Conservation (phyloP, 2,329 filamentous ascomycete genomes). For the Claviceps maximensis region DNA sequence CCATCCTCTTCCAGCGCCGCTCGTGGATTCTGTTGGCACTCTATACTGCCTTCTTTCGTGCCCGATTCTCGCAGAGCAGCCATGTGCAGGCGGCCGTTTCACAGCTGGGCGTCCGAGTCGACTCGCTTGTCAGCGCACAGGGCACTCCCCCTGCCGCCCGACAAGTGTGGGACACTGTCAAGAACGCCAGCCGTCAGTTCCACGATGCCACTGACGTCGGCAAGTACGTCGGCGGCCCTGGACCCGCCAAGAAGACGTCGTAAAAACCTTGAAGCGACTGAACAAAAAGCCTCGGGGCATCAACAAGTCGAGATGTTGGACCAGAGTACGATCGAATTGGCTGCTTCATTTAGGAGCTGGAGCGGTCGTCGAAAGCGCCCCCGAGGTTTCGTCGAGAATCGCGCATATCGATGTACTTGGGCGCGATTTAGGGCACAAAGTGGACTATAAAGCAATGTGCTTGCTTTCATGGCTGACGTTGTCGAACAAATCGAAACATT, state of each 20-base stretch:
- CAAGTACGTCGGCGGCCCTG: constrained; percentile 51
- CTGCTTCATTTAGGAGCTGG: too few relatives aligned
- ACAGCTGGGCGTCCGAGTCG: constrained; percentile 59
- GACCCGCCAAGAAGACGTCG: constrained; percentile 35
- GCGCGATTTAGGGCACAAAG: too few relatives aligned
- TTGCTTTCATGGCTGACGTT: too few relatives aligned
- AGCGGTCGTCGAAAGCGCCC: too few relatives aligned
- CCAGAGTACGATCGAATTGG: too few relatives aligned
- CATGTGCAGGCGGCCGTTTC: constrained; percentile 80
- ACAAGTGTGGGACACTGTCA: constrained; percentile 68
- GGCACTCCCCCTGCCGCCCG: constrained; percentile 69
- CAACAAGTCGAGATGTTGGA: background rate
- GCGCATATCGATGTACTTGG: too few relatives aligned
- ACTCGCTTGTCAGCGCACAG: constrained; percentile 74
- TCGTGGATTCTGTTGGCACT: constrained; percentile 77
- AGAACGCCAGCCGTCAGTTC: constrained; percentile 59
- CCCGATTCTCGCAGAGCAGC: constrained; percentile 75
- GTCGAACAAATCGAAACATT: too few relatives aligned
- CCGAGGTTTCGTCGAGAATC: too few relatives aligned
- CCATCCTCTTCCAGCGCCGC: constrained; percentile 76
- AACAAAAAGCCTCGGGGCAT: background rate
- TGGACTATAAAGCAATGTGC: too few relatives aligned
- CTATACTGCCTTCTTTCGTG: constrained; percentile 88
- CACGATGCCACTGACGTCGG: constrained; percentile 67
- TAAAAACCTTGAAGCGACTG: constrained; percentile 13